Evolutionary conservation across 148 eudicot genomes (phyloP).

Genomic region (Rhododendron williamsianum): DNA sequence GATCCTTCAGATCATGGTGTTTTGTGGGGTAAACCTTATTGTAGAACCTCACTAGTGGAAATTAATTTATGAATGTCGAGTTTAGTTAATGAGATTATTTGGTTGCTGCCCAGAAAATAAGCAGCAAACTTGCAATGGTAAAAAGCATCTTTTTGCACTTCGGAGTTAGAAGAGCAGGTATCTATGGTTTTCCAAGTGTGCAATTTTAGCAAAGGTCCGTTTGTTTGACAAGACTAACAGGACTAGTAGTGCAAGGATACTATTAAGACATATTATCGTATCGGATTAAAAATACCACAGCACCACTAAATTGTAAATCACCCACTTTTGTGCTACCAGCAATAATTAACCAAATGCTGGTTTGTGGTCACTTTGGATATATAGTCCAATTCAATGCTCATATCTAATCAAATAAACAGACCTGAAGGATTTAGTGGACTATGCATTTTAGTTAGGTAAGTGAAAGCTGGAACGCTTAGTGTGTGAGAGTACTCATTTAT

Average conservation of each 20-base stretch:
- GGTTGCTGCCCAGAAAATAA: background rate
- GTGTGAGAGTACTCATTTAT: too few species aligned
- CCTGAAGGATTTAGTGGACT: too few species aligned
- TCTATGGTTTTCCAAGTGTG: background rate
- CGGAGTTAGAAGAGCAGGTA: background rate
- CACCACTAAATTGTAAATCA: background rate
- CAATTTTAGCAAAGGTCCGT: background rate
- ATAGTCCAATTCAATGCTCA: background rate
- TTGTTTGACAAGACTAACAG: background rate
- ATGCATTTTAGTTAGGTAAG: too few species aligned
- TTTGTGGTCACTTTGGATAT: background rate
- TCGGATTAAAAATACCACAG: background rate
- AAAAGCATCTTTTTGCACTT: background rate
- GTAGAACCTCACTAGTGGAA: background rate
- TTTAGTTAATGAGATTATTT: background rate
- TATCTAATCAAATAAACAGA: background rate
- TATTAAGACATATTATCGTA: background rate
- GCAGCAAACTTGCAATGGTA: background rate
- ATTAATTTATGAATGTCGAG: background rate
- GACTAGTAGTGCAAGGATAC: background rate
- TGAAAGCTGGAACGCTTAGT: too few species aligned
- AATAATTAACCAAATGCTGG: background rate
- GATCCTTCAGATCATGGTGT: background rate
- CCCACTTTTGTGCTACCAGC: background rate
- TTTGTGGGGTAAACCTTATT: background rate